Base-by-base conservation (phyloP, 306 rosid species). In the Biancaea sappan region DNA sequence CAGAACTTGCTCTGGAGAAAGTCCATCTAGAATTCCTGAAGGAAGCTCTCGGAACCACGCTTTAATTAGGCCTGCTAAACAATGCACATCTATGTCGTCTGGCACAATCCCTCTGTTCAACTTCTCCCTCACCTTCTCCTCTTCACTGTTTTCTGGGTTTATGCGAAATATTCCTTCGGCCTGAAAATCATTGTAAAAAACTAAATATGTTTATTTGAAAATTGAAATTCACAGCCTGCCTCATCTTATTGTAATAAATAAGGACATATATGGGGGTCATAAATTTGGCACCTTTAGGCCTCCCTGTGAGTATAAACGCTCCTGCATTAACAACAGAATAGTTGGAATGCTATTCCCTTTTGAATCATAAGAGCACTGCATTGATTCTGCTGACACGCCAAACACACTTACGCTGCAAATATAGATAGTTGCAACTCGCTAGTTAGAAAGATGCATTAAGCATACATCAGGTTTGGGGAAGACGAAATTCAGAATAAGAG, bases 31-130 rank as follows among this genome's bases (percentile, higher is more conserved):
- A 51, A 94, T 89, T 38, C 98, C 98, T 0, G 90, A 85, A 72
- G 98, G 97, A 68, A 94, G 98, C 69, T 94, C 98, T 41, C 98
- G 83, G 80, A 94, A 90, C 97, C 97, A 94, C 29, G 98, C 98
- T 69, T 91, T 94, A 5, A 94, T 91, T 25, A 94, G 88, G 38
- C 97, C 95, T 0, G 98, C 97, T 71, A 94, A 82, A 73, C 96
- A 90, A 77, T 94, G 96, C 26, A 90, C 97, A 37, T 94, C 97
- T 32, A 94, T 94, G 84, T 90, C 90, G 44, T 86, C 83, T 2
- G 96, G 97, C 79, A 94, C 92, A 72, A 84, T 86, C 16, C 98
- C 98, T 25, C 96, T 73, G 51, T 94, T 91, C 87, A 94, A 72
- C 60, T 91, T 88, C 78, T 84, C 88, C 83, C 98, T 88, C 65